These are phyloP conservation scores for Plantago elongata DNA, from an alignment of 257 asterid species.

Conservation along the genomic window DNA sequence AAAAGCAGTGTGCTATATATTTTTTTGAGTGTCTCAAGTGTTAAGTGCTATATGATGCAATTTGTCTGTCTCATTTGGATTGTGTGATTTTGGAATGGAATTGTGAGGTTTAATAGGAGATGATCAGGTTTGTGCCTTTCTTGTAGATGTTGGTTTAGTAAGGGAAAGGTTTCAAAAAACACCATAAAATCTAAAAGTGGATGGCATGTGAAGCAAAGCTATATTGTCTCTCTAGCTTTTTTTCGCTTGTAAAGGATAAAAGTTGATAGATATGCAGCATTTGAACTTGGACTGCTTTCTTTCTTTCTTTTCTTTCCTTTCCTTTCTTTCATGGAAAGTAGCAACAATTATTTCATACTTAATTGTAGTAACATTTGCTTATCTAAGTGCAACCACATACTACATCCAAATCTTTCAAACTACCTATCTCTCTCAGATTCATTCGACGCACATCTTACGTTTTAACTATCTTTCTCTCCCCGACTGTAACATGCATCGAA, in stretches of 20 bases:
- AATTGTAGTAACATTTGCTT: not conserved
- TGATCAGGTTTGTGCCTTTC: conserved; percentile 66
- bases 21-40: not conserved
- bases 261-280: conserved; percentile 33
- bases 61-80: conserved; percentile 23
- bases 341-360: conserved; percentile 18
- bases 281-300: conserved; percentile 57
- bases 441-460: not conserved
- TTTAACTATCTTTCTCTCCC: not conserved
- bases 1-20: no score
- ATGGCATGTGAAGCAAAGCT: conserved; percentile 90
- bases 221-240: conserved; percentile 60
- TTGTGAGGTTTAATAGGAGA: conserved; percentile 36
- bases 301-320: no score
- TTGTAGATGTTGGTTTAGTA: conserved; percentile 74
- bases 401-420: not conserved
- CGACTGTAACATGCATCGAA: no score
- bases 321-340: conserved; percentile 44
- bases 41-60: not conserved
- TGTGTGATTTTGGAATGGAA: conserved; percentile 10
- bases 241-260: conserved; percentile 41
- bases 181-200: conserved; percentile 48
- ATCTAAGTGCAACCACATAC: not conserved
- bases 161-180: conserved; percentile 31
- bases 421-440: not conserved